These are phyloP conservation scores for Colletotrichum sojae DNA, from an alignment of 2,329 filamentous ascomycete species.

Conservation along the genomic window DNA sequence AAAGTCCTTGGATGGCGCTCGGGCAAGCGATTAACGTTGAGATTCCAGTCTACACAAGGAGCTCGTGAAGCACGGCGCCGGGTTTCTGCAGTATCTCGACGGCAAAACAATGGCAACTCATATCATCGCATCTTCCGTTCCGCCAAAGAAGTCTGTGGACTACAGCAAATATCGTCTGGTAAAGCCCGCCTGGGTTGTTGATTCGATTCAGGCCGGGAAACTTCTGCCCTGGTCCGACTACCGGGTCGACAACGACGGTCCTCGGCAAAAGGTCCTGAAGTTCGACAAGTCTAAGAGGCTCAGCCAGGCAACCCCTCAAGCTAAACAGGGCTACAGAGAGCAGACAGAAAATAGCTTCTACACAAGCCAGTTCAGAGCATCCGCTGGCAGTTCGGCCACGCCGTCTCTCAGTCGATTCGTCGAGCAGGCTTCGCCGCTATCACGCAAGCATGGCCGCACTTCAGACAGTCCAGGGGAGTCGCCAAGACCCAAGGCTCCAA, in stretches of 20 bases:
- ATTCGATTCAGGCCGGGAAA: slow-evolving; percentile 86
- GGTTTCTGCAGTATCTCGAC: slow-evolving; percentile 94
- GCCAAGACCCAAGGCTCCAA: slow-evolving; percentile 27
- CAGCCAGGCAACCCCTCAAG: slow-evolving; percentile 74
- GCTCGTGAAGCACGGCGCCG: slow-evolving; percentile 93
- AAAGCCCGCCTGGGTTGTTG: slow-evolving; percentile 93
- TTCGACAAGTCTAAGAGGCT: slow-evolving; percentile 75
- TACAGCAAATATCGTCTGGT: slow-evolving; percentile 91
- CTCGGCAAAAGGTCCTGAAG: slow-evolving; percentile 82
- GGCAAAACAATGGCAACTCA: slow-evolving; percentile 96
- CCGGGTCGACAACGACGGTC: slow-evolving; percentile 83
- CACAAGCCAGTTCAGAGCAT: slow-evolving; percentile 74
- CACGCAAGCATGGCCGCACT: slow-evolving; percentile 6
- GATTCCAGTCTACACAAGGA: slow-evolving; percentile 77
- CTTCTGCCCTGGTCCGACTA: slow-evolving; percentile 90
- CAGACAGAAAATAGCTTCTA: slow-evolving; percentile 90
- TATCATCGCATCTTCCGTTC: slow-evolving; percentile 91
- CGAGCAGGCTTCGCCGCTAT: slow-evolving; percentile 47
- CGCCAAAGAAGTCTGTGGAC: slow-evolving; percentile 93
- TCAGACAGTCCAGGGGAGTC: slow-evolving; percentile 40
- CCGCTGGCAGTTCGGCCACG: slow-evolving; percentile 41
- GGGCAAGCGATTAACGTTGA: not conserved
- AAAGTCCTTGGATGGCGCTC: slow-evolving; percentile 6
- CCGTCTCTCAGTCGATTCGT: slow-evolving; percentile 48
- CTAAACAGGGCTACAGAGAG: slow-evolving; percentile 78